Base-by-base conservation (phyloP, 371 early-diverging fungal species). In the Rhizopus stolonifer region DNA sequence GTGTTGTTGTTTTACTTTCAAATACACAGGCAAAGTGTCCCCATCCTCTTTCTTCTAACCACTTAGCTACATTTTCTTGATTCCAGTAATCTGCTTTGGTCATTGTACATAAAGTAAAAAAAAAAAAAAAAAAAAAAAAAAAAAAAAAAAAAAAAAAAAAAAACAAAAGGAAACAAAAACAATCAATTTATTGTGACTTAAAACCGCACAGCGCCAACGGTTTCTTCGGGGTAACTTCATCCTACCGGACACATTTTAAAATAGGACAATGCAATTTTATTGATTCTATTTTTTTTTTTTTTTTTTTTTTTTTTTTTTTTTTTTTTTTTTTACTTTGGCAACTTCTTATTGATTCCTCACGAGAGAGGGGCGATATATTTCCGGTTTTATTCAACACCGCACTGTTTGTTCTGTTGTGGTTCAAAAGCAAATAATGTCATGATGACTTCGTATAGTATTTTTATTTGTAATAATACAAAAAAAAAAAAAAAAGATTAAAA, bases 21-120 rank as follows among this genome's bases (percentile, higher is more conserved):
- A 77, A 77, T 14, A 56, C 63, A 36, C 60, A 46, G 38, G 69
- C 67, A 44, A 77, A 65, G 8, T 63, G 69, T 24, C 60, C 61
- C 77, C 77, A 77, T 17, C 71, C 73, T 49, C 65, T 67, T 5
- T 72, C 73, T 49, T 70, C 60, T 11, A 77, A 45, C 77, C 77
- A 77, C 19, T 43, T 33, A 24, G 67, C 52, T 23, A 77, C 73
- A 49, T 61, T 68, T 21, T 61, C 57, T 38, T 74, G 71, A 52
- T 55, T 56, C 71, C 71, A 74, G n/a, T 52, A 52, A 50, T 64
- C 55, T 9, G 49, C 55, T 53, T 54, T 42, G 60, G 31, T 67
- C 63, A 57, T 60, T 56, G 26, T 44, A 40, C 15, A 45, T 47
- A 17, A 60, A 45, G 36, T 18, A 9, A 42, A 42, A 40, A 40